Evolutionary conservation across 2,329 filamentous ascomycete genomes (phyloP), one percentile per base, ranked within the genome.

Genomic region (Monilinia aucupariae): DNA sequence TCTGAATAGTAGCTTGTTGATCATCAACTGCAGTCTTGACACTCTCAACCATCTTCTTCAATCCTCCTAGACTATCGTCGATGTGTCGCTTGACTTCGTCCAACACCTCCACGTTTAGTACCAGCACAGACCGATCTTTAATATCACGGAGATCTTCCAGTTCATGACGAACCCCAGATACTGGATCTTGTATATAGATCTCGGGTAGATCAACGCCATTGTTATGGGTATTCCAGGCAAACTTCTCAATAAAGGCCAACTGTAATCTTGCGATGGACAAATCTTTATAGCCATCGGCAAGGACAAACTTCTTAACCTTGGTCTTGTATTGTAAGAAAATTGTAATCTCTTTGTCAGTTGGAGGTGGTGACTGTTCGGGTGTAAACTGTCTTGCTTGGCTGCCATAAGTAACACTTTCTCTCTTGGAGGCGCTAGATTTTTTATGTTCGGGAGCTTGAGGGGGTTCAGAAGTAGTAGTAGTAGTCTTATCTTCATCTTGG

Each of bases 41-140:
- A 63, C 90, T 87, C 70, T 96, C 89, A n/a, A 99, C 86, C 37
- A 96, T 83, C 63, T 86, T 85, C 68, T 88, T 90, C 56, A 99
- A 80, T 8, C 88, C 86, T 12, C 88, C 87, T 58, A 99, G 81
- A 49, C 92, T 91, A 68, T 99, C 93, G 67, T 99, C 94, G 68
- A 99, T 92, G 73, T 97, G 94, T 55, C 87, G 87, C 77, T 97
- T 97, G 45, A 99, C 92, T 76, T 99, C 94, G 73, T 99, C 94
- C 5, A 99, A 82, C 20, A 88, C 85, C 73, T 99, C 94, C 1
- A 97, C 83, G 70, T 99, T 99, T 49, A 99, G 79, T 0, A 94
- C 96, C n/a, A 99, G 81, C 0, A 99, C 94, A 1, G 92, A 92
- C 37, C 93, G 85, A 74, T 99, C 94, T 76, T 96, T 97, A 71